Evolutionary conservation across 139 green algal species (phyloP).

Genomic region (Chlamydomonas sp.): DNA sequence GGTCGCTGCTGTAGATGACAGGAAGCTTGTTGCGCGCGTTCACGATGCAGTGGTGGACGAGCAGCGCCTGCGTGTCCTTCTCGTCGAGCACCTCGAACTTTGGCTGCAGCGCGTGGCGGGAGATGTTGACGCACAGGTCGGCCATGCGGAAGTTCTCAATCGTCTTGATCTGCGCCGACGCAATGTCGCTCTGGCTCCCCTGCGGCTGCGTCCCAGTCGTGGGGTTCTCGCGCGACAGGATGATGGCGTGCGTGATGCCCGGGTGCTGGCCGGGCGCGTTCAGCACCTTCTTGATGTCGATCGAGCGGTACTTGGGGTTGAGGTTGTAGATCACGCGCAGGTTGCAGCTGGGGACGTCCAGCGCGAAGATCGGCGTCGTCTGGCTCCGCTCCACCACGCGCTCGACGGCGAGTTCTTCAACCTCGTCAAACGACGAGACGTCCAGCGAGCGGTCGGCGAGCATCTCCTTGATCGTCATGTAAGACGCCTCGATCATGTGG

Average conservation of each 20-base stretch:
- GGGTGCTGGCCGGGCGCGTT: background rate
- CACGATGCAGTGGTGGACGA: no score
- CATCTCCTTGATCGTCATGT: slow-evolving; percentile 2
- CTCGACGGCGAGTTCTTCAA: background rate
- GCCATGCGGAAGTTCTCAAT: slow-evolving; percentile 4
- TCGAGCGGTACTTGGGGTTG: background rate
- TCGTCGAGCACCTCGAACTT: slow-evolving; percentile 1
- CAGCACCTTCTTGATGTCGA: slow-evolving; percentile 2
- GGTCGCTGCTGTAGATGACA: background rate
- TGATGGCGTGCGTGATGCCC: no score
- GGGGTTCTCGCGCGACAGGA: no score
- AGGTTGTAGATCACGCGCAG: slow-evolving; percentile 10
- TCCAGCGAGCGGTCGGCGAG: background rate
- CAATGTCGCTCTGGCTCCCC: background rate
- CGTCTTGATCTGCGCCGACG: background rate
- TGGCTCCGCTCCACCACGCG: background rate
- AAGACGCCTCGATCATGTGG: background rate
- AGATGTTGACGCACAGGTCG: slow-evolving; percentile 3
- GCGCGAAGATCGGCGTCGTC: background rate
- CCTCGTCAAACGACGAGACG: background rate
- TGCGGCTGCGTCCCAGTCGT: no score
- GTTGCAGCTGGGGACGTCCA: slow-evolving; percentile 6
- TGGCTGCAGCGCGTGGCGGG: background rate
- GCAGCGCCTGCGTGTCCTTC: background rate
- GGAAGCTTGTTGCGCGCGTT: slow-evolving; percentile 4